These are phyloP conservation scores for Colletotrichum lupini DNA, from an alignment of 2,329 filamentous ascomycete species.

Conservation along the genomic window DNA sequence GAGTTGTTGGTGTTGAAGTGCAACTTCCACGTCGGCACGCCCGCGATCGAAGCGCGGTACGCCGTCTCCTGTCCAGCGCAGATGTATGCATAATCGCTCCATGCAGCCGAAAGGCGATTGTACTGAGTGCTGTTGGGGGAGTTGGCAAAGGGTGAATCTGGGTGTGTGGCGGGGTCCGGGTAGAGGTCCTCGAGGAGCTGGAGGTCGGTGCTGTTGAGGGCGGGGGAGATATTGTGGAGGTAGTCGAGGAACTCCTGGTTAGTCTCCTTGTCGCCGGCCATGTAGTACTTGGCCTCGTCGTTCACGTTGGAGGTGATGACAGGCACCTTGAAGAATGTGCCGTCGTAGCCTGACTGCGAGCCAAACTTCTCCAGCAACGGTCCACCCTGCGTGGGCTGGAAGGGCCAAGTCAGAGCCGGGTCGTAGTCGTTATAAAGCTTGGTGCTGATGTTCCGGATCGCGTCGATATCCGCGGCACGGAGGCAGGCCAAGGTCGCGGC, in stretches of 20 bases:
- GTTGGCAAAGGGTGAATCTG: constrained; percentile 47
- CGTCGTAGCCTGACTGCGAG: constrained; percentile 51
- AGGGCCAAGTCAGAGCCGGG: constrained; percentile 67
- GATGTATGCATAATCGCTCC: constrained; percentile 57
- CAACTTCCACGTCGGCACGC: constrained; percentile 78
- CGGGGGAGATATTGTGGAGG: constrained; percentile 47
- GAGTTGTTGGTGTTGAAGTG: constrained; percentile 77
- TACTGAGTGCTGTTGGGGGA: constrained; percentile 56
- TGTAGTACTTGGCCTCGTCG: constrained; percentile 49
- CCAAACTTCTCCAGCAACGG: constrained; percentile 58
- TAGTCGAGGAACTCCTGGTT: constrained; percentile 50
- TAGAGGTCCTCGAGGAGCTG: constrained; percentile 44
- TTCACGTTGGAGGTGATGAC: constrained; percentile 50
- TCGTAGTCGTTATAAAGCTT: constrained; percentile 65
- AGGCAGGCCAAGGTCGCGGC: constrained; percentile 65
- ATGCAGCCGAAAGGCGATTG: constrained; percentile 54
- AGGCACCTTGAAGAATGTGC: constrained; percentile 49
- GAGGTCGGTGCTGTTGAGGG: constrained; percentile 44
- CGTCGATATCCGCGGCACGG: constrained; percentile 59
- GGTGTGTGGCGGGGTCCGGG: constrained; percentile 46
- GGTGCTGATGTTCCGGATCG: constrained; percentile 69
- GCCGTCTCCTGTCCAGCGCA: constrained; percentile 58
- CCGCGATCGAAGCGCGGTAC: constrained; percentile 72
- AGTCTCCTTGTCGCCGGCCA: constrained; percentile 46
- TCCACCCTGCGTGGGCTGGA: constrained; percentile 58